Conservation (phyloP, 495 filamentous ascomycete species). For the Echria macrotheca region DNA sequence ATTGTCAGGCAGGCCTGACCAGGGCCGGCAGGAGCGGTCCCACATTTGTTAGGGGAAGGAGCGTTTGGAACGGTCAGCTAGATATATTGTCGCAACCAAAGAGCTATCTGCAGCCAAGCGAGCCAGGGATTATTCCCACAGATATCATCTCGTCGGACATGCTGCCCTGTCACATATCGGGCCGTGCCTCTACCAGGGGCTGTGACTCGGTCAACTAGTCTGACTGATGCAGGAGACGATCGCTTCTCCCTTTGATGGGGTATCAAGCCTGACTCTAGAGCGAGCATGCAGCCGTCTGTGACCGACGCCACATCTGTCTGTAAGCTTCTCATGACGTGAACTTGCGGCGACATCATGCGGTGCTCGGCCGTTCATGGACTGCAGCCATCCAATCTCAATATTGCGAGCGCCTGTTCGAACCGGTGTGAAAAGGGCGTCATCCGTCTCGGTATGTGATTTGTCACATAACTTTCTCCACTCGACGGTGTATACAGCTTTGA, state of each 20-base stretch:
- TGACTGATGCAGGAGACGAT: not conserved
- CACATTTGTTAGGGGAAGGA: no score
- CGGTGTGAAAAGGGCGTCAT: not conserved
- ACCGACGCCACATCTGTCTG: not conserved
- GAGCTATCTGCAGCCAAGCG: no score
- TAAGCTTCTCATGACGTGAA: constrained; percentile 9
- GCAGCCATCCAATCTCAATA: not conserved
- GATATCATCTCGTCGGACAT: no score
- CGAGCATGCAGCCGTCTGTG: not conserved
- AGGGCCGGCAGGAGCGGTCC: no score
- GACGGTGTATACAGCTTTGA: no score
- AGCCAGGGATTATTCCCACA: no score
- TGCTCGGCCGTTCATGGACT: constrained; percentile 4
- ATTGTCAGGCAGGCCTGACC: no score
- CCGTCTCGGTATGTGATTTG: constrained; percentile 14
- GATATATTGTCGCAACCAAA: no score
- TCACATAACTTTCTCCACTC: not conserved
- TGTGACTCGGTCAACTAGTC: not conserved
- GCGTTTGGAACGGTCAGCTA: no score
- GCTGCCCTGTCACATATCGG: not conserved
- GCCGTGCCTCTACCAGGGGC: not conserved
- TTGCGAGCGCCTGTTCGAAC: not conserved
- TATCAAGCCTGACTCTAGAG: no score
- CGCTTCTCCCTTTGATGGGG: not conserved
- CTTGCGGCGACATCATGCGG: constrained; percentile 1